Base-by-base conservation (phyloP, 2,329 filamentous ascomycete species). In the Harringtonia lauricola region DNA sequence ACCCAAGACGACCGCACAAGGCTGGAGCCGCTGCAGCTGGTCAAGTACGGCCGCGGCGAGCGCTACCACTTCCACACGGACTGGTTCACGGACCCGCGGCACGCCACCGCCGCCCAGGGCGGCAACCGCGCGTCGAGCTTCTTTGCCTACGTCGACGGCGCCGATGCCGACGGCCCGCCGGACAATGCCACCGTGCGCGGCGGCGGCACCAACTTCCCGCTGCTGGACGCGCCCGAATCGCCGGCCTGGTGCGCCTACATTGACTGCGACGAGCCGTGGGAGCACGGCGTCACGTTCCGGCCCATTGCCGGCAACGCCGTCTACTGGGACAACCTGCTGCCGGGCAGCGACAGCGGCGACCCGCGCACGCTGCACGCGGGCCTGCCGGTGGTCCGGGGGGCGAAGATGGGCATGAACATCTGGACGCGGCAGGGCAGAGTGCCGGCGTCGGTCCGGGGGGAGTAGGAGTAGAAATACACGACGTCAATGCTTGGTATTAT, bases 331-430 rank as follows among this genome's bases (percentile, higher is more conserved):
- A 71, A 72, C 43, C 43, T 72, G 50, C 49, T 58, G 14, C 51
- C 55, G 2, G 59, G 64, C 18, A 62, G 64, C 12, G 57, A 63
- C 22, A 63, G 65, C 0, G 67, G 69, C 1, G 66, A 71, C 43
- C 55, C 61, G 47, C 58, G 64, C 33, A 68, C 63, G 28, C 47
- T 71, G 47, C 69, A 72, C 52, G 67, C 67, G 0, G 68, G 68
- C 2, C 44, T 71, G 48, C 66, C 67, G 1, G 65, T 72, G 3
- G 63, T 62, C 7, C 58, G 54, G 28, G 69, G 69, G 8, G 59
- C 60, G 33, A 72, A 72, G 55, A 62, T 71, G 44, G 69, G 68
- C 12, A 68, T 72, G 66, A 72, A 72, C 45, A 70, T 72, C 30
- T 72, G 68, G 67, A 72, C 68, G 31, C 57, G 68, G 34, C 61